phyloP scores from a whole-genome alignment of 2,329 filamentous ascomycete species.

The Pestalotiopsis sp. region DNA sequence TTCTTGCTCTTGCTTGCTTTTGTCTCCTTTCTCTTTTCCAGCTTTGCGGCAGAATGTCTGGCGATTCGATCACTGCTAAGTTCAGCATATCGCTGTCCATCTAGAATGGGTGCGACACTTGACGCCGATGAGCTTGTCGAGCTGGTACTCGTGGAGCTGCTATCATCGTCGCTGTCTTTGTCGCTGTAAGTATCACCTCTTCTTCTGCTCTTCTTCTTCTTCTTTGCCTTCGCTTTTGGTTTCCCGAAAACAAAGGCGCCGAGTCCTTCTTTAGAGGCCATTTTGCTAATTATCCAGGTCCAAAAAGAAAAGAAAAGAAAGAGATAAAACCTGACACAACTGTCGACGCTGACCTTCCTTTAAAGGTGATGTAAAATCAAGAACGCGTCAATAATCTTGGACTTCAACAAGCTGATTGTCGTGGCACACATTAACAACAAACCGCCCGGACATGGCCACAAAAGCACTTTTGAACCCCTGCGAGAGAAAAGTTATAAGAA shows the following conservation, averaged over 20 bases:
- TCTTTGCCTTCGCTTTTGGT: not conserved
- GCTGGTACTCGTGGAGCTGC: not conserved
- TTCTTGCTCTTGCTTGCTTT: not conserved
- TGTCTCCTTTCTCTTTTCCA: not conserved
- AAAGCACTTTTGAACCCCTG: not conserved
- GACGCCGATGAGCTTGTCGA: not conserved
- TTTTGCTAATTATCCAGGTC: no score
- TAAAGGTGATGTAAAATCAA: no score
- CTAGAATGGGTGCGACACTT: not conserved
- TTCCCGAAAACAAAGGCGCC: not conserved
- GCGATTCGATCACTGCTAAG: not conserved
- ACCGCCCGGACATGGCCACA: no score
- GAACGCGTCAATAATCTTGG: no score
- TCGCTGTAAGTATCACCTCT: not conserved
- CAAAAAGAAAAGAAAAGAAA: no score
- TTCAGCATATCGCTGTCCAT: not conserved
- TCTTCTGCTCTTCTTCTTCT: not conserved
- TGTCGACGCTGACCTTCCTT: no score
- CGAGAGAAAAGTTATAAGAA: not conserved
- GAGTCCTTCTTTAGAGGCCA: no score
- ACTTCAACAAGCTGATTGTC: no score
- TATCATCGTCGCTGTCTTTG: not conserved
- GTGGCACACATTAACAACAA: no score
- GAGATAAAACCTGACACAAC: no score
- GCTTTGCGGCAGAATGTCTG: not conserved